Percentiles rank a stretch among this genome's conserved stretches.
These are phyloP conservation scores for Kondoa subrosea DNA, from an alignment of 768 basidiomycete genomes.

Conservation along the genomic window DNA sequence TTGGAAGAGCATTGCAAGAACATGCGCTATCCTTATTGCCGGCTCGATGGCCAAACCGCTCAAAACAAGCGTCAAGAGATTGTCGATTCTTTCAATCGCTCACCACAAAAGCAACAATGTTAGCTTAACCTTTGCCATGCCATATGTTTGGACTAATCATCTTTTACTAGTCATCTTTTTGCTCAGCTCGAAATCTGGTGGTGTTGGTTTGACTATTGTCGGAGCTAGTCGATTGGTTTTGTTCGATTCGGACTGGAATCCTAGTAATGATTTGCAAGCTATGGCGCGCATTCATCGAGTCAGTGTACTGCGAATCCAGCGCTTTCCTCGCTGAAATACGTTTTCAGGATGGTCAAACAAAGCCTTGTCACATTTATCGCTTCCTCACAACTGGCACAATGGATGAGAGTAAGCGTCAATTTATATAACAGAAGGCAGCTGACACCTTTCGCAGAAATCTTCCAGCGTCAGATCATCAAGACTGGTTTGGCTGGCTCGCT, in stretches of 20 bases:
- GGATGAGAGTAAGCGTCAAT: slow-evolving; percentile 39
- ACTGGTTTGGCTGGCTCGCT: slow-evolving; percentile 60
- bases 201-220: slow-evolving; percentile 80
- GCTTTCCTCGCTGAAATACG: background rate
- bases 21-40: slow-evolving; percentile 56
- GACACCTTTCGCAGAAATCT: slow-evolving; percentile 52
- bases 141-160: background rate
- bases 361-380: slow-evolving; percentile 40
- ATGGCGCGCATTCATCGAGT: slow-evolving; percentile 67
- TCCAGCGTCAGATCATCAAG: slow-evolving; percentile 85
- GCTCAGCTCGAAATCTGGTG: slow-evolving; percentile 85
- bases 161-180: slow-evolving; percentile 63
- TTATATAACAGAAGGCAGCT: background rate
- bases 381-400: slow-evolving; percentile 75
- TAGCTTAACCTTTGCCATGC: slow-evolving; percentile 26
- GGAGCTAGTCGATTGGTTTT: slow-evolving; percentile 76
- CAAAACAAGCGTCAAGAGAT: slow-evolving; percentile 51
- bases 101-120: slow-evolving; percentile 56
- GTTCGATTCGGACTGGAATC: slow-evolving; percentile 88
- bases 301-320: slow-evolving; percentile 1
- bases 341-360: slow-evolving; percentile 62
- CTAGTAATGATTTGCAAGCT: slow-evolving; percentile 82
- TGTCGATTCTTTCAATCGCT: slow-evolving; percentile 75
- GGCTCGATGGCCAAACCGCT: slow-evolving; percentile 55
- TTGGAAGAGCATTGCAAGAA: slow-evolving; percentile 70